A percentile compares a stretch with the other conserved stretches of the same genome.
Evolutionary conservation across 768 basidiomycete genomes (phyloP).

Genomic region (Floccularia luteovirens): DNA sequence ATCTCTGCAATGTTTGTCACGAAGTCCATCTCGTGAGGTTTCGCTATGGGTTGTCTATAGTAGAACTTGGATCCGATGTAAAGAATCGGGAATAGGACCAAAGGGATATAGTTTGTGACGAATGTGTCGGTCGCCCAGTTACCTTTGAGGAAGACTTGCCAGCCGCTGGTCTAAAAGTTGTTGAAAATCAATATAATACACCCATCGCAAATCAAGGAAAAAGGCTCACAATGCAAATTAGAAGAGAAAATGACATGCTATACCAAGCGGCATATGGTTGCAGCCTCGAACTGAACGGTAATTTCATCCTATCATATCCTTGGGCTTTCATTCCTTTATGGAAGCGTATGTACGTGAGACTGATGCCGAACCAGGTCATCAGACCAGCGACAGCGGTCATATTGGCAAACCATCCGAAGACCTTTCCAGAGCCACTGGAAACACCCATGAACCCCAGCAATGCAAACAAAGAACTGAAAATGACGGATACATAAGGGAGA

Average conservation of each 20-base stretch:
- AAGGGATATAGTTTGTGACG: constrained; percentile 77
- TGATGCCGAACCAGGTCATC: constrained; percentile 79
- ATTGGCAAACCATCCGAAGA: constrained; percentile 77
- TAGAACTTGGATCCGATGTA: constrained; percentile 54
- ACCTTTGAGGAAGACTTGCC: constrained; percentile 31
- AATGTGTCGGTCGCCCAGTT: constrained; percentile 54
- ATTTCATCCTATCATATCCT: constrained; percentile 58
- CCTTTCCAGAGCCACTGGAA: constrained; percentile 53
- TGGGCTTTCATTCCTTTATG: constrained; percentile 76
- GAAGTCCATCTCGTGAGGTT: constrained; percentile 79
- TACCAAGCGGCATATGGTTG: constrained; percentile 76
- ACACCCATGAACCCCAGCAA: constrained; percentile 80
- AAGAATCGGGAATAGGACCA: constrained; percentile 66
- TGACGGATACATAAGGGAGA: constrained; percentile 67
- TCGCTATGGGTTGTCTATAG: constrained; percentile 37
- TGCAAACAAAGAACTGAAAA: constrained; percentile 62
- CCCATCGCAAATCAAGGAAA: not conserved
- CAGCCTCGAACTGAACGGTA: constrained; percentile 64
- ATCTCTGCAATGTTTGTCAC: constrained; percentile 60
- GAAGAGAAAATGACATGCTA: constrained; percentile 26
- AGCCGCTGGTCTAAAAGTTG: constrained; percentile 31
- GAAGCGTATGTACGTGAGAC: constrained; percentile 76
- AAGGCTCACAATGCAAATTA: constrained; percentile 56
- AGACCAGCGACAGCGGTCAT: constrained; percentile 67
- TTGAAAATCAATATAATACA: not conserved